Evolutionary conservation across 1,284 basidiomycete species (phyloP).

Genomic region (Porodaedalea pini): DNA sequence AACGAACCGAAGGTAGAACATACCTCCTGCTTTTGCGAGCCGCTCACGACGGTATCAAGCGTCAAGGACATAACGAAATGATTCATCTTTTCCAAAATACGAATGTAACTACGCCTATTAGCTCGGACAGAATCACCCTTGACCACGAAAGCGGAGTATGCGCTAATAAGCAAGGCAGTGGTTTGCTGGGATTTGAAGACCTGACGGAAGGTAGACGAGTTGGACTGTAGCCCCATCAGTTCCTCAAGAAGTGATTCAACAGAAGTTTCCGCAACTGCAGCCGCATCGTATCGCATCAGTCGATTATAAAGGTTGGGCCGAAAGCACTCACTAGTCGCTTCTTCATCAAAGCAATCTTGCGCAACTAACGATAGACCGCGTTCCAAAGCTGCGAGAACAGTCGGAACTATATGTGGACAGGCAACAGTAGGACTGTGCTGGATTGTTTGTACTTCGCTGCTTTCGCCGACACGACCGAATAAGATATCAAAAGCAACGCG

Average conservation of each 20-base stretch:
- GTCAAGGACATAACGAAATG: conserved; percentile 65
- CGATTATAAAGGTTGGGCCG: neutral
- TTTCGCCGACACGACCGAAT: conserved; percentile 39
- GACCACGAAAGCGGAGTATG: conserved; percentile 53
- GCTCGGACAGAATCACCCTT: conserved; percentile 36
- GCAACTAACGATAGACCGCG: conserved; percentile 36
- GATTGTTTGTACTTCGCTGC: conserved; percentile 9
- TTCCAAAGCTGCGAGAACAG: conserved; percentile 61
- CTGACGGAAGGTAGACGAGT: conserved; percentile 60
- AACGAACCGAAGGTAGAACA: conserved; percentile 16
- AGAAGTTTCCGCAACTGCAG: conserved; percentile 37
- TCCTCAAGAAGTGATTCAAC: conserved; percentile 65
- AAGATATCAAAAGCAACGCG: conserved; percentile 62
- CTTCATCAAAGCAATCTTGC: conserved; percentile 31
- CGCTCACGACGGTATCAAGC: conserved; percentile 54
- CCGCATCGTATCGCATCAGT: conserved; percentile 16
- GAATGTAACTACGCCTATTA: conserved; percentile 43
- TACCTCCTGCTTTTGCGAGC: conserved; percentile 66
- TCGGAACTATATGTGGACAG: conserved; percentile 65
- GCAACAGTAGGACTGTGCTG: conserved; percentile 34
- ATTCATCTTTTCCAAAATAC: conserved; percentile 63
- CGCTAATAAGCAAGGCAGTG: conserved; percentile 61
- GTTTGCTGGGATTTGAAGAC: conserved; percentile 67
- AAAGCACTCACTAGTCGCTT: conserved; percentile 25
- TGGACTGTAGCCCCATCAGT: conserved; percentile 59